Evolutionary conservation across 2,329 filamentous ascomycete genomes (phyloP).

Genomic region (Penicillium griseofulvum): DNA sequence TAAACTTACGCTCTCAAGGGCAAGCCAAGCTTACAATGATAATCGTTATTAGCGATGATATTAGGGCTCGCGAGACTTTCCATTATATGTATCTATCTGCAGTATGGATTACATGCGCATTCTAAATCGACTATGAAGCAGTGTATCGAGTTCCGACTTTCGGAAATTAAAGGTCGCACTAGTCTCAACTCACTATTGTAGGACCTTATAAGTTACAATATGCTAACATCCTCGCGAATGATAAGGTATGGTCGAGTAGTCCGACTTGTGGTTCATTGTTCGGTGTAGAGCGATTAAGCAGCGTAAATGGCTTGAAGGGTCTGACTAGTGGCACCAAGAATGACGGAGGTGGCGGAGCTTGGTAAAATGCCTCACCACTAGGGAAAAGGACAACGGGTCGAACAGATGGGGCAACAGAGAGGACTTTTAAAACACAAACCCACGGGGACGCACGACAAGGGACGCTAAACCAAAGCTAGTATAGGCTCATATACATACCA

Average conservation of each 20-base stretch:
- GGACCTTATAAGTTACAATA: no score
- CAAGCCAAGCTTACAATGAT: background rate
- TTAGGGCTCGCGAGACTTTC: background rate
- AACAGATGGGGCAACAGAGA: background rate
- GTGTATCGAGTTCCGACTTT: no score
- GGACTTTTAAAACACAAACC: no score
- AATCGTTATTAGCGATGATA: background rate
- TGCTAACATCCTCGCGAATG: no score
- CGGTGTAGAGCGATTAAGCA: background rate
- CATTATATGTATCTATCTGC: background rate
- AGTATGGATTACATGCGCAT: background rate
- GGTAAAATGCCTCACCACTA: background rate
- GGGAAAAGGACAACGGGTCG: background rate
- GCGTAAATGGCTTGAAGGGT: background rate
- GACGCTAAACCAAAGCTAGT: no score
- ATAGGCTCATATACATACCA: no score
- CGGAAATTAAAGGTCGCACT: no score
- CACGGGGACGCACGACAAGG: no score
- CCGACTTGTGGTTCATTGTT: no score
- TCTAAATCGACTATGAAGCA: no score
- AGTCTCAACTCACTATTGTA: no score
- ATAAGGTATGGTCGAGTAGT: no score
- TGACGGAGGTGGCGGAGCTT: background rate
- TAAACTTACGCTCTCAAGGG: background rate
- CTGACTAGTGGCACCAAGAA: background rate